Evolutionary conservation across 768 basidiomycete species (phyloP), one percentile per base, ranked within the genome.

Genomic region (Tricholoma hemisulphureum): DNA sequence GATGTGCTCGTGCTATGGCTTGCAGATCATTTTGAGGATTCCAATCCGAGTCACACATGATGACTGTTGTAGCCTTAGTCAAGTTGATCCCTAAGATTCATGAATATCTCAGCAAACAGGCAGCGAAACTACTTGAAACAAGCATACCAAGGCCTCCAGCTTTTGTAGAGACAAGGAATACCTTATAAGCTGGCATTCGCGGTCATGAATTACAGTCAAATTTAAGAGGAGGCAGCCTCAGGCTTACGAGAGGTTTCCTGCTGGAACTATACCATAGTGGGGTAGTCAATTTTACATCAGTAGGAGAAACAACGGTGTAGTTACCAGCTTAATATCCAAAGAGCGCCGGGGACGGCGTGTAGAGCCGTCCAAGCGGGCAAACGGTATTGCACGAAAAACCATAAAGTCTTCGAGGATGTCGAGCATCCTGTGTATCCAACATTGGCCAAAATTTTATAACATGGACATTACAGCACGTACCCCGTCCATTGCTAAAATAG

Each of bases 1-100:
- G 83, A 69, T 93, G 91, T 0, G 91, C 91, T 39, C 91, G 80
- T 21, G 91, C 91, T 69, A 93, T 91, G 0, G 91, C 91, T 71
- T 93, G 91, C 6, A 93, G 73, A 68, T 93, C 91, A 67, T 90
- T 92, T 69, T 91, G 82, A 14, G 84, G 84, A 67, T 85, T 85
- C 83, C 84, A 85, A 46, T 84, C 83, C 0, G 78, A 81, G 68
- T 93, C 91, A 61, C 86, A 88, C 79, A 93, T 88, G 66, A 92
- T 85, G 61, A 91, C 89, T 3, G 84, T 86, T 46, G 89, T 83
- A 4, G 91, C 91, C 58, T 82, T 91, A 55, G 91, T 91, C 51
- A 93, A 78, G 65, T 93, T 93, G 73, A 93, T 91, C 50, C 91
- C 90, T 75, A 77, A 58, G n/a, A 35, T 66, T 62, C 45, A 13